Conservation (phyloP, 768 basidiomycete genomes). For the Lactarius tabidus region DNA sequence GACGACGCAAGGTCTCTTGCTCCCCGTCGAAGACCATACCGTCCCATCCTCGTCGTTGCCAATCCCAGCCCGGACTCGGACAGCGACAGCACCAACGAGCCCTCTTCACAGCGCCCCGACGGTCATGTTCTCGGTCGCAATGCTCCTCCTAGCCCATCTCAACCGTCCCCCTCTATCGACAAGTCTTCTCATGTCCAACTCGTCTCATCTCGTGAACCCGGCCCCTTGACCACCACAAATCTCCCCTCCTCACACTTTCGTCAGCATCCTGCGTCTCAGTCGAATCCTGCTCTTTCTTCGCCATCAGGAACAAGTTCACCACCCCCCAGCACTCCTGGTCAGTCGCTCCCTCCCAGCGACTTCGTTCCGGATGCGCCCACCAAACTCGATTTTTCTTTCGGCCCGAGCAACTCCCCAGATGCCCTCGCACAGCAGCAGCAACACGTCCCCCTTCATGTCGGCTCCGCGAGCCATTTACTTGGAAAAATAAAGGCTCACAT, state of each 20-base stretch:
- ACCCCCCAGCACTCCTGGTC: conserved; percentile 62
- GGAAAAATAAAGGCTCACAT: conserved; percentile 29
- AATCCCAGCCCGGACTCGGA: conserved; percentile 55
- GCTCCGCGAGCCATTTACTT: conserved; percentile 19
- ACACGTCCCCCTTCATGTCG: conserved; percentile 30
- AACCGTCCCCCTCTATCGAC: conserved; percentile 32
- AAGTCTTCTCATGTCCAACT: conserved; percentile 25
- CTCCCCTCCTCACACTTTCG: conserved; percentile 29
- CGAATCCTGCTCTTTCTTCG: conserved; percentile 61
- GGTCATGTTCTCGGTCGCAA: conserved; percentile 29
- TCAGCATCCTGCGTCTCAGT: conserved; percentile 35
- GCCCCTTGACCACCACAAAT: conserved; percentile 38
- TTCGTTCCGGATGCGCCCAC: conserved; percentile 38
- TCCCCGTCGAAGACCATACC: conserved; percentile 29
- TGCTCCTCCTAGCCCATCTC: conserved; percentile 30
- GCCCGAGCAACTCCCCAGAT: conserved; percentile 32
- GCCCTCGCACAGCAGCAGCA: conserved; percentile 37
- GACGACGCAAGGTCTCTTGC: conserved; percentile 49
- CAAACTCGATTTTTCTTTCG: conserved; percentile 30
- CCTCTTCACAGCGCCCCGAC: conserved; percentile 12
- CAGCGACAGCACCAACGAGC: conserved; percentile 38
- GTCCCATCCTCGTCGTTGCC: conserved; percentile 51
- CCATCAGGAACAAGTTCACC: conserved; percentile 69
- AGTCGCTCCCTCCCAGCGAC: conserved; percentile 43
- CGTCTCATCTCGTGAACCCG: conserved; percentile 29